Evolutionary conservation across 768 basidiomycete species (phyloP).

Genomic region (Macrolepiota albuminosa): DNA sequence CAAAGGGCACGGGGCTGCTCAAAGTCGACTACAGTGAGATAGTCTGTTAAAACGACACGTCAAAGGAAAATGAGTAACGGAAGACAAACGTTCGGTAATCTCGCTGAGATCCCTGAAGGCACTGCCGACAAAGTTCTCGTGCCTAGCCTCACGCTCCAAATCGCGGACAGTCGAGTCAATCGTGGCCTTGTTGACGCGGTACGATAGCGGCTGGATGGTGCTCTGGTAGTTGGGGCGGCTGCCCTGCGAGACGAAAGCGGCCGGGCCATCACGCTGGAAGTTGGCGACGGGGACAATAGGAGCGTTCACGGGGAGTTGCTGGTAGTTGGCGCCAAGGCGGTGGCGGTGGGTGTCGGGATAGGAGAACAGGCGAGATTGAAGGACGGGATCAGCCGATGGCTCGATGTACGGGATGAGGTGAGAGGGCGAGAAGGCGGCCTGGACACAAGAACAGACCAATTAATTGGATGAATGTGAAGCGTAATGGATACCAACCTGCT

Average conservation of each 20-base stretch:
- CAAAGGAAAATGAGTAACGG: slow-evolving; percentile 9
- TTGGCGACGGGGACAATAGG: slow-evolving; percentile 71
- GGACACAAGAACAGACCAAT: neutral
- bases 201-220: slow-evolving; percentile 67
- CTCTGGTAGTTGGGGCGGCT: slow-evolving; percentile 85
- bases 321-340: slow-evolving; percentile 77
- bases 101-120: slow-evolving; percentile 67
- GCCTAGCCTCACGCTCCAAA: slow-evolving; percentile 35
- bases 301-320: slow-evolving; percentile 85
- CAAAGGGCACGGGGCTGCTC: slow-evolving; percentile 77
- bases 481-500: slow-evolving; percentile 59
- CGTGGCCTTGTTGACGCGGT: slow-evolving; percentile 44
- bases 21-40: slow-evolving; percentile 58
- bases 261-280: slow-evolving; percentile 87
- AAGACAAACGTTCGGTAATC: slow-evolving; percentile 69
- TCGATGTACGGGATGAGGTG: slow-evolving; percentile 88
- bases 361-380: slow-evolving; percentile 92
- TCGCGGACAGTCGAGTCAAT: slow-evolving; percentile 39
- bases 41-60: neutral
- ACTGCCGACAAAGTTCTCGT: slow-evolving; percentile 74
- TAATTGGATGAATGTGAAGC: neutral
- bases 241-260: slow-evolving; percentile 74
- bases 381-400: slow-evolving; percentile 85
- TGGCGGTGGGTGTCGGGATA: slow-evolving; percentile 89
- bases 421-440: slow-evolving; percentile 84